Percentiles rank a stretch among this genome's conserved stretches.
phyloP scores from a whole-genome alignment of 2,329 filamentous ascomycete genomes.

The Fusarium sp. region DNA sequence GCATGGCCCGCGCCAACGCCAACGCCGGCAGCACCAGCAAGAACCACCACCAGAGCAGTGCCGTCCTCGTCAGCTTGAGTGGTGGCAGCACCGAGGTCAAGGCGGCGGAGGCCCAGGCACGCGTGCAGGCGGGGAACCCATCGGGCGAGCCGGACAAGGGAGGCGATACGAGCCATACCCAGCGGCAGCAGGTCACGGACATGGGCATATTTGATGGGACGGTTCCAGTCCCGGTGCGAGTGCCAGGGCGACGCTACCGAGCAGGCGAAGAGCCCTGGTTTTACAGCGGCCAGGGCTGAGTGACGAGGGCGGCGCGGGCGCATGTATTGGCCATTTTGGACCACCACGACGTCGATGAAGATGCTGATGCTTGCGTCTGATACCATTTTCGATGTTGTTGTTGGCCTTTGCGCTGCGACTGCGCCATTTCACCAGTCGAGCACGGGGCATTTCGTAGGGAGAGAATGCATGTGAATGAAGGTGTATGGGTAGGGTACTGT shows the following conservation, averaged over 20 bases:
- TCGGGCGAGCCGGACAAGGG: conserved; percentile 34
- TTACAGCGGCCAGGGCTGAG: conserved; percentile 47
- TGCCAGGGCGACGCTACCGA: conserved; percentile 66
- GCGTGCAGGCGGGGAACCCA: conserved; percentile 30
- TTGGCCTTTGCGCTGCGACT: conserved; percentile 23
- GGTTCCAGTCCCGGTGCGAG: conserved; percentile 73
- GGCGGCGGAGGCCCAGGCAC: conserved; percentile 36
- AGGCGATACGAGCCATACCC: conserved; percentile 32
- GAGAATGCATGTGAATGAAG: conserved; percentile 16
- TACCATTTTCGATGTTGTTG: conserved; percentile 12
- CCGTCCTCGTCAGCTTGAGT: conserved; percentile 5
- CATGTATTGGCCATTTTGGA: conserved; percentile 19
- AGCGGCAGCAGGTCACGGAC: conserved; percentile 23
- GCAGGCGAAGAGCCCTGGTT: conserved; percentile 58
- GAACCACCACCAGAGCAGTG: conserved; percentile 4
- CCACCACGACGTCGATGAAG: conserved; percentile 15
- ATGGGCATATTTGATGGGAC: conserved; percentile 61
- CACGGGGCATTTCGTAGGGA: not conserved
- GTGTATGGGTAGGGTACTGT: not conserved
- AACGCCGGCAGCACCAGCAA: conserved; percentile 26
- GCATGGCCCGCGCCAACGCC: not conserved
- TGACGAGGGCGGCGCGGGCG: conserved; percentile 21
- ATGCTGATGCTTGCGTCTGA: conserved; percentile 25
- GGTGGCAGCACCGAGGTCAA: conserved; percentile 33
- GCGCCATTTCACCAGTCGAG: conserved; percentile 1